Conservation (phyloP, 2,329 filamentous ascomycete genomes). For the Alternaria arbusti region DNA sequence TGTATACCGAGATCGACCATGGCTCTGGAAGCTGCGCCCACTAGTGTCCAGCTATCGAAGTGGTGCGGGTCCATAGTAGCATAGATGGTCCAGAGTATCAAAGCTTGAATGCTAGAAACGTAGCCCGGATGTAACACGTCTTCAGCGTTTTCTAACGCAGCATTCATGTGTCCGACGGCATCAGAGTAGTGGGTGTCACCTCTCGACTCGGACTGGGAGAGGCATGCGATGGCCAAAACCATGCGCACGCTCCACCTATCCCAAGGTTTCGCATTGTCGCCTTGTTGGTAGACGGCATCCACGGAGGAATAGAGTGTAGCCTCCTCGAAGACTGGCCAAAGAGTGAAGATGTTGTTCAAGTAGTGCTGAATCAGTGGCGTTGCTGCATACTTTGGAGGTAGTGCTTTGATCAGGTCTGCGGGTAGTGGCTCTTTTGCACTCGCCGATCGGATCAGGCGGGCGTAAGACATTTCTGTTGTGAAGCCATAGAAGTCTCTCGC, state of each 20-base stretch:
- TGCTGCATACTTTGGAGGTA: slow-evolving; percentile 75
- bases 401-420: slow-evolving; percentile 60
- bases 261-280: slow-evolving; percentile 65
- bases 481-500: slow-evolving; percentile 92
- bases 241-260: slow-evolving; percentile 90
- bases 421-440: slow-evolving; percentile 76
- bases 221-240: slow-evolving; percentile 83
- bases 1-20: slow-evolving; percentile 91
- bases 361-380: slow-evolving; percentile 80
- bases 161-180: slow-evolving; percentile 65
- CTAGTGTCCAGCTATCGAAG: slow-evolving; percentile 92
- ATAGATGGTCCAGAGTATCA: slow-evolving; percentile 86
- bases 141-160: slow-evolving; percentile 79
- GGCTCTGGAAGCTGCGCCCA: slow-evolving; percentile 86
- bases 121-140: slow-evolving; percentile 85
- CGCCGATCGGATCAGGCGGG: slow-evolving; percentile 83
- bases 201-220: slow-evolving; percentile 71
- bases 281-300: slow-evolving; percentile 79
- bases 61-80: slow-evolving; percentile 87
- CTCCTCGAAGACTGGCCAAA: slow-evolving; percentile 85
- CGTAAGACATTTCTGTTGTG: slow-evolving; percentile 88
- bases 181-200: slow-evolving; percentile 69
- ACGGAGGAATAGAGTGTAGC: slow-evolving; percentile 77
- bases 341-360: slow-evolving; percentile 77
- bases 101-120: slow-evolving; percentile 82